These are phyloP conservation scores for Cryptococcus sp. DNA, from an alignment of 1,284 basidiomycete species.

Conservation along the genomic window DNA sequence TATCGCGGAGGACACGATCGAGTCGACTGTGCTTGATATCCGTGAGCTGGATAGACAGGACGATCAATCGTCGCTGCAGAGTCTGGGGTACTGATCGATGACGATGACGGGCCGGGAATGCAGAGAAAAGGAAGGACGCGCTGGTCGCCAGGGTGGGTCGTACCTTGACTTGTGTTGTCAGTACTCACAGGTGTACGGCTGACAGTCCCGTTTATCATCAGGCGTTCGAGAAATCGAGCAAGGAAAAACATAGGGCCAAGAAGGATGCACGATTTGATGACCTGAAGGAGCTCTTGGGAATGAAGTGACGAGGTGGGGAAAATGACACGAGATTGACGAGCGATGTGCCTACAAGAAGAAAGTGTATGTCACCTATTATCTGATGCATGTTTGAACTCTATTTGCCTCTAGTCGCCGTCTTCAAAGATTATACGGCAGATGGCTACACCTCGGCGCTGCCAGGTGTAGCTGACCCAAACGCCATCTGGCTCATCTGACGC, in stretches of 20 bases:
- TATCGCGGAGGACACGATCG: conserved; percentile 81
- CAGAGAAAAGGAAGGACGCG: conserved; percentile 45
- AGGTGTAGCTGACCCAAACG: conserved; percentile 21
- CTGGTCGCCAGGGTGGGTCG: conserved; percentile 37
- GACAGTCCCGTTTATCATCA: conserved; percentile 7
- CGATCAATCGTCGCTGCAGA: too few species aligned
- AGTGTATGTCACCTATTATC: too few species aligned
- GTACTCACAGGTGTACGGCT: background rate
- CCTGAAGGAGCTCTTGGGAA: conserved; percentile 42
- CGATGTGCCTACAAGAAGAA: background rate
- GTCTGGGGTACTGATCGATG: too few species aligned
- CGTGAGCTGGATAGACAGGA: conserved; percentile 57
- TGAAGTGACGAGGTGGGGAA: conserved; percentile 18
- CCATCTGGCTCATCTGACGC: conserved; percentile 11
- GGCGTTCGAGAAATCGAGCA: conserved; percentile 44
- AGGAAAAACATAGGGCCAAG: conserved; percentile 33
- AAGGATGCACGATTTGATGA: conserved; percentile 44
- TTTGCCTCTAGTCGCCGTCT: background rate
- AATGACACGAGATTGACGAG: background rate
- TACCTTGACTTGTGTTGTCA: background rate
- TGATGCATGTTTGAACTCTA: too few species aligned
- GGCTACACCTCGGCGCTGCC: conserved; percentile 17
- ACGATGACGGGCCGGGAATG: too few species aligned
- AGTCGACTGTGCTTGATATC: conserved; percentile 79
- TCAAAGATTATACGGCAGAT: background rate